phyloP scores from a whole-genome alignment of 108 stramenopile genomes.

The Cyclotella atomus region DNA sequence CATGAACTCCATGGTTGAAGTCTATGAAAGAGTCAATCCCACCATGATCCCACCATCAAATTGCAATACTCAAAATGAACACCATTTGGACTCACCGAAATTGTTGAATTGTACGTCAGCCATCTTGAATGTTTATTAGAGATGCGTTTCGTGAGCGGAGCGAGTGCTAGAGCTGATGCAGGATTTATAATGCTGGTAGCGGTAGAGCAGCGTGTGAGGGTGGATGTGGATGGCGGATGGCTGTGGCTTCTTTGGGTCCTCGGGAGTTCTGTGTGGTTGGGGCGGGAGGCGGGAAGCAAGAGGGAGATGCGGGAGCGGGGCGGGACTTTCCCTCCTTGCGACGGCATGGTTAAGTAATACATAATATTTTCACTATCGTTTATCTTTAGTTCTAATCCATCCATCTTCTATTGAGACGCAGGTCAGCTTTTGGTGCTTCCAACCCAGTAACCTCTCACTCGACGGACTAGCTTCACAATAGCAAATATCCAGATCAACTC shows the following conservation, averaged over 20 bases:
- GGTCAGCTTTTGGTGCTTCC: neutral
- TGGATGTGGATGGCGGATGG: too few species aligned
- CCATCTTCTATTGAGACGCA: neutral
- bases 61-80: neutral
- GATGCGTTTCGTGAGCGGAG: neutral
- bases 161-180: too few species aligned
- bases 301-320: too few species aligned
- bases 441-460: too few species aligned
- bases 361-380: neutral
- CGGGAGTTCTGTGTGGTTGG: too few species aligned
- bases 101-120: neutral
- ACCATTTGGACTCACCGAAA: neutral
- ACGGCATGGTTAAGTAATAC: too few species aligned
- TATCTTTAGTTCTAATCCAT: neutral
- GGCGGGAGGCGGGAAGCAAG: too few species aligned
- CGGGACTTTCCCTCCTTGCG: too few species aligned
- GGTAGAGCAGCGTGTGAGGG: too few species aligned
- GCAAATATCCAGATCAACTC: constrained; percentile 16
- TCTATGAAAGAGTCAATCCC: neutral
- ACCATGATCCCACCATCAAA: neutral
- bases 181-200: too few species aligned
- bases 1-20: neutral
- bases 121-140: neutral
- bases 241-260: too few species aligned
- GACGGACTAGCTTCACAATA: neutral